Percentiles rank a stretch among this genome's conserved stretches.
phyloP scores from a whole-genome alignment of 768 basidiomycete genomes.

The Daedaleopsis sinensis region DNA sequence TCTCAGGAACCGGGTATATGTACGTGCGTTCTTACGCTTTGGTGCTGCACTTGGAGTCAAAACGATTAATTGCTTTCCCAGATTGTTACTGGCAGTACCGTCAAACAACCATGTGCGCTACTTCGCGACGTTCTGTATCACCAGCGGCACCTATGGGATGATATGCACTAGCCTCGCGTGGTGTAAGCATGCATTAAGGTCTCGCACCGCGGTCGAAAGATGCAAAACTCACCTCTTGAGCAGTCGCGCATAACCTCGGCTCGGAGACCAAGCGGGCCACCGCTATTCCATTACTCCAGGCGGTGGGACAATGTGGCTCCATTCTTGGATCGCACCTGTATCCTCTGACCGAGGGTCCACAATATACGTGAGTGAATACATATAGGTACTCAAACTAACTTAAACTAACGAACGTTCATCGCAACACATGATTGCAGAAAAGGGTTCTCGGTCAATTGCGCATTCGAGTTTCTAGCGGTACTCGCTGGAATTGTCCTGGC shows the following conservation, averaged over 20 bases:
- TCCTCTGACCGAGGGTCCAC: conserved; percentile 62
- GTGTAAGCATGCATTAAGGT: conserved; percentile 50
- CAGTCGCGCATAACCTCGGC: conserved; percentile 74
- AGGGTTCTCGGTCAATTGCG: conserved; percentile 45
- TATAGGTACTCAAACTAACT: background rate
- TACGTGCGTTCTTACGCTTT: conserved; percentile 32
- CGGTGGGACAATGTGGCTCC: conserved; percentile 78
- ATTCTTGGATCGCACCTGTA: conserved; percentile 72
- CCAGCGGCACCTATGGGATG: conserved; percentile 72
- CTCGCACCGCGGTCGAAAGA: too few species aligned
- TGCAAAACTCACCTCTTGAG: background rate
- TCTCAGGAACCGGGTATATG: conserved; percentile 66
- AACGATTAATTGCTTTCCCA: conserved; percentile 21
- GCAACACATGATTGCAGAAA: background rate
- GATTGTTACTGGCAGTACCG: conserved; percentile 56
- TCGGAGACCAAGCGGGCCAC: conserved; percentile 79
- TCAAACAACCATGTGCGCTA: conserved; percentile 63
- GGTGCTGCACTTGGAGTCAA: background rate
- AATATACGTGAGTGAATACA: conserved; percentile 54
- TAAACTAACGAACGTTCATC: too few species aligned
- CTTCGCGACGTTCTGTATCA: conserved; percentile 77
- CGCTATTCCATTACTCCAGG: conserved; percentile 77
- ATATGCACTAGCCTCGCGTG: conserved; percentile 75
- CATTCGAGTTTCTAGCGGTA: conserved; percentile 58
- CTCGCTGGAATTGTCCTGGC: conserved; percentile 53